Percentiles rank a stretch among this genome's conserved stretches.
These are phyloP conservation scores for Chlorella sp. DNA, from an alignment of 139 green algal species.

Conservation along the genomic window DNA sequence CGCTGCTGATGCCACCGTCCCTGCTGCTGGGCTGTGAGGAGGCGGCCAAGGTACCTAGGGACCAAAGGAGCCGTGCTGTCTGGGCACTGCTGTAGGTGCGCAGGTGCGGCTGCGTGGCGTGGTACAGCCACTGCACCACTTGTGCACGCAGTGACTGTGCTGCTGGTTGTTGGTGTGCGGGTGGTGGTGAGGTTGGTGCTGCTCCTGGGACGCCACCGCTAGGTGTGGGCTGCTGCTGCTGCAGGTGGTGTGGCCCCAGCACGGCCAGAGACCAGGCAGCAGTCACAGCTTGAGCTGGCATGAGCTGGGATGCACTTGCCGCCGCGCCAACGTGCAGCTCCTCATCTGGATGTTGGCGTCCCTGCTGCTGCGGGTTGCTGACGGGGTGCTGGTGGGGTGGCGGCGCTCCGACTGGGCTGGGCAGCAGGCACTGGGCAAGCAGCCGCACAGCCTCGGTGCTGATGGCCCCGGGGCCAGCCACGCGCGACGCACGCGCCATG, in stretches of 20 bases:
- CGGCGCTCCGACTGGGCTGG: not conserved
- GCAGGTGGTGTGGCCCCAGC: not conserved
- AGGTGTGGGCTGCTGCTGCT: not conserved
- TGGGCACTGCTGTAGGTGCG: not conserved
- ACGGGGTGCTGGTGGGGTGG: not conserved
- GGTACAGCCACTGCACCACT: not conserved
- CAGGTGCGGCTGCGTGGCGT: not conserved
- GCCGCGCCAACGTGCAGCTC: not conserved
- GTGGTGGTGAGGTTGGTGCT: too few relatives aligned
- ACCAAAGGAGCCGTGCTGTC: not conserved
- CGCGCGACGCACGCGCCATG: not conserved
- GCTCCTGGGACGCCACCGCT: too few relatives aligned
- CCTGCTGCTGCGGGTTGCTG: not conserved
- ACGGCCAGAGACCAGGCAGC: not conserved
- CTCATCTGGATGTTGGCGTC: not conserved
- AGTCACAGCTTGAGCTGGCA: not conserved
- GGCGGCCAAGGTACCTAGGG: not conserved
- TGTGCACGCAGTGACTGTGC: not conserved
- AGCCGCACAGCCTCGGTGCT: not conserved
- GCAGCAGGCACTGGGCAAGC: not conserved
- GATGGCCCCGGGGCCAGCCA: not conserved
- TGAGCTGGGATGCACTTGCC: not conserved
- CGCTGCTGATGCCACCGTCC: not conserved
- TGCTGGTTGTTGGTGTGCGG: too few relatives aligned
- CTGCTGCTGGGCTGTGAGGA: not conserved